Percentiles rank a stretch among this genome's conserved stretches.
These are phyloP conservation scores for Yamadazyma kitorensis DNA, from an alignment of 805 yeast genomes.

Conservation along the genomic window DNA sequence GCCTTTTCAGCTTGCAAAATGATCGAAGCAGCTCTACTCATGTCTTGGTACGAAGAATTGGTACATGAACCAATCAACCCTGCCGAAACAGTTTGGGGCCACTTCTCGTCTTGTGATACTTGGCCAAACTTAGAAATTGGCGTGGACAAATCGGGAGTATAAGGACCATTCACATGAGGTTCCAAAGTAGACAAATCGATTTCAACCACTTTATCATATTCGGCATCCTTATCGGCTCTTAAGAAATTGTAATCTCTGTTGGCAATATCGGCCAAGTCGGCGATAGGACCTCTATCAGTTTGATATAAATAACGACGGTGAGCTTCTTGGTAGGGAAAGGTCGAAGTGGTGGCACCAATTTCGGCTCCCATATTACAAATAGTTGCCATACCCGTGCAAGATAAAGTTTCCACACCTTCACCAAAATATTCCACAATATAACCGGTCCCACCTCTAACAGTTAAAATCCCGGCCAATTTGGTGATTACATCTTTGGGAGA, in stretches of 20 bases:
- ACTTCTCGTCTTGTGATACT: constrained; percentile 66
- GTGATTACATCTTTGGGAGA: constrained; percentile 97
- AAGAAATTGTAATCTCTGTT: constrained; percentile 59
- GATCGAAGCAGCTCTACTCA: constrained; percentile 92
- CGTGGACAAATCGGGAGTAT: constrained; percentile 96
- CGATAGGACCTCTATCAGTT: constrained; percentile 80
- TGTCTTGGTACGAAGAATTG: constrained; percentile 96
- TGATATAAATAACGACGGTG: constrained; percentile 77
- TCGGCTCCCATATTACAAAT: constrained; percentile 99
- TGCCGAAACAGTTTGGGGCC: constrained; percentile 87
- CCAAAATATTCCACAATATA: constrained; percentile 95
- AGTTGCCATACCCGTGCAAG: constrained; percentile 99
- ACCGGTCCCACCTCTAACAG: constrained; percentile 99
- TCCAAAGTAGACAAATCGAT: constrained; percentile 82
- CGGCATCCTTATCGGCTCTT: constrained; percentile 82
- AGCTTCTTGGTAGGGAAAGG: constrained; percentile 89
- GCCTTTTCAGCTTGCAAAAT: constrained; percentile 82
- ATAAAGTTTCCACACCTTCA: constrained; percentile 81
- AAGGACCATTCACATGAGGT: constrained; percentile 97
- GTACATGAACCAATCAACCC: constrained; percentile 98
- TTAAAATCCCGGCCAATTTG: constrained; percentile 83
- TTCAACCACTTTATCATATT: constrained; percentile 90
- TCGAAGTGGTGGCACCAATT: constrained; percentile 97
- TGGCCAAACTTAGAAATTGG: constrained; percentile 80
- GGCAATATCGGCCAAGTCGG: constrained; percentile 70